Percentiles rank a stretch among this genome's conserved stretches.
These are phyloP conservation scores for Bassia scoparia DNA, from an alignment of 148 eudicot species.

Conservation along the genomic window DNA sequence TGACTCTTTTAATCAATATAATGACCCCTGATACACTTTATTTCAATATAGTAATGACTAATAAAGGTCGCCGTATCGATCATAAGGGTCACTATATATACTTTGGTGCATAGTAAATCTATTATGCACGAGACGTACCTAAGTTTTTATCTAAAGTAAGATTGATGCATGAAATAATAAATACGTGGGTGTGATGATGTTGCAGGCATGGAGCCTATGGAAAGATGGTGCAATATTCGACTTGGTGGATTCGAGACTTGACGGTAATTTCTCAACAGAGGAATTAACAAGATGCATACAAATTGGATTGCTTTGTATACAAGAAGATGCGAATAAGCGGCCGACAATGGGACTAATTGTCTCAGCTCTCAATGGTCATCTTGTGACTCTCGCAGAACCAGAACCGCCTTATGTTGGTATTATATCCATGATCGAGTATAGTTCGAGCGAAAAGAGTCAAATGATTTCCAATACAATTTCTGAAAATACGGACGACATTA, in stretches of 20 bases:
- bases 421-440: background rate
- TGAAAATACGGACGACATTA: background rate
- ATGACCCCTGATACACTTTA: too few species aligned
- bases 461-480: background rate
- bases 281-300: constrained; percentile 26
- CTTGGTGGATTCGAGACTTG: constrained; percentile 21
- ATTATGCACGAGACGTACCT: too few species aligned
- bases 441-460: background rate
- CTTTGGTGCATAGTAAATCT: too few species aligned
- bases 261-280: background rate
- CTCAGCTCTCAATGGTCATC: constrained; percentile 14
- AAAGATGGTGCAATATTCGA: constrained; percentile 7
- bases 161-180: too few species aligned
- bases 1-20: too few species aligned
- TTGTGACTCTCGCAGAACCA: constrained; percentile 12
- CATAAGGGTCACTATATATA: too few species aligned
- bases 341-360: constrained; percentile 26
- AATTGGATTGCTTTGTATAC: constrained; percentile 30
- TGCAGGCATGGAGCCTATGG: constrained; percentile 36
- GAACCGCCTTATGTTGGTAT: constrained; percentile 13
- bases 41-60: too few species aligned
- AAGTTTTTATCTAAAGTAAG: too few species aligned
- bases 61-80: too few species aligned
- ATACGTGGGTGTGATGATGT: background rate
- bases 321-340: constrained; percentile 22